phyloP scores from a whole-genome alignment of 768 basidiomycete species.

The Podaxis carcinomalis region DNA sequence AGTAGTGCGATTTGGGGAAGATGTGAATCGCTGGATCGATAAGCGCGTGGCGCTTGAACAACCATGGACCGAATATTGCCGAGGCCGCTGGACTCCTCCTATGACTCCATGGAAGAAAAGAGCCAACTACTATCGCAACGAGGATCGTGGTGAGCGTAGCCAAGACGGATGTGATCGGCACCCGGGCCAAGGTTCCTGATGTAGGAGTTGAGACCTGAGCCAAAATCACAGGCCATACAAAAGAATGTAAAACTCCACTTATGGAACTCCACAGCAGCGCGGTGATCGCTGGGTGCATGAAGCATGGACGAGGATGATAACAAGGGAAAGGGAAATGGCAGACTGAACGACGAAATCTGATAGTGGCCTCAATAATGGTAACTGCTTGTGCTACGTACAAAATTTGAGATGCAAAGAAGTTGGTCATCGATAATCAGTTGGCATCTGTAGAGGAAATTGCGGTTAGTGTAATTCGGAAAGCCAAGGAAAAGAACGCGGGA shows the following conservation, averaged over 20 bases:
- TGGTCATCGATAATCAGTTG: background rate
- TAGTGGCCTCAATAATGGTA: constrained; percentile 17
- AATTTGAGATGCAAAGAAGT: constrained; percentile 11
- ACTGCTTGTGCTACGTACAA: constrained; percentile 16
- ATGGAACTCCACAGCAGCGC: constrained; percentile 19
- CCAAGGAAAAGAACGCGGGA: background rate
- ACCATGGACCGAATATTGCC: background rate
- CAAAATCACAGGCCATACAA: constrained; percentile 18
- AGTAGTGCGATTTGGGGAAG: background rate
- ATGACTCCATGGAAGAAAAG: background rate
- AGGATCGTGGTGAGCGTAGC: background rate
- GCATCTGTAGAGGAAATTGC: background rate
- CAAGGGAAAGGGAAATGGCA: constrained; percentile 15
- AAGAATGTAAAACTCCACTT: constrained; percentile 16
- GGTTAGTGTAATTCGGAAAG: background rate
- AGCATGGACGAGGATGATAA: constrained; percentile 15
- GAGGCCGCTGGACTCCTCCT: background rate
- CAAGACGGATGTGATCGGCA: background rate
- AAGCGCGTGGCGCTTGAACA: constrained; percentile 16
- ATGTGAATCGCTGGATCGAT: background rate
- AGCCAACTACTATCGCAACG: background rate
- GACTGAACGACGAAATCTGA: constrained; percentile 15
- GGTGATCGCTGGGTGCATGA: constrained; percentile 13
- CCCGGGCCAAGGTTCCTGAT: background rate
- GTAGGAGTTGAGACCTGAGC: constrained; percentile 7